Evolutionary conservation across 2,329 filamentous ascomycete genomes (phyloP), one percentile per base, ranked within the genome.

Genomic region (Daldinia eschscholtzii): DNA sequence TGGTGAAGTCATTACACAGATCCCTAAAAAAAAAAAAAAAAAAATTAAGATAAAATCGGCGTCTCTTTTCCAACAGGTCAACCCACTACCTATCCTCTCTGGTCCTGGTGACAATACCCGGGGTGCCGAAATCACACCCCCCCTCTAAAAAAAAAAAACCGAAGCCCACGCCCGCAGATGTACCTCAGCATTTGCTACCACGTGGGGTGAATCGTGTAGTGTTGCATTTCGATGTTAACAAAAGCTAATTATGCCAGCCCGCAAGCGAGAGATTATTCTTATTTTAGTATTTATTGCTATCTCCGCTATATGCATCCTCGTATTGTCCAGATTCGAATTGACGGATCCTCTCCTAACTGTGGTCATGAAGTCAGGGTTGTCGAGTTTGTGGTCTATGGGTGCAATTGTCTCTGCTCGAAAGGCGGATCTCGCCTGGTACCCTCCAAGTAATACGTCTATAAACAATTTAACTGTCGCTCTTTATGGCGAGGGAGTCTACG

Each of bases 391-490:
- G 18, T 46, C 39, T 20, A 44, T 33, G 10, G 20, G 13, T 6
- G 18, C 41, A 26, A 23, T 46, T 6, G 42, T 33, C 6, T 46
- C 50, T 42, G 48, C 59, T 35, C 66, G 48, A 37, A n/a, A 61
- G 3, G 67, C 81, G 0, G 84, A 87, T 70, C 73, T 86, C 12
- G 75, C 76, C 55, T 92, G 90, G 90, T 80, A 90, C 77, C 76
- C 88, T 12, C 90, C 90, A 0, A 80, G 82, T 15, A 75, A 82
- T 20, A 85, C 83, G 4, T 76, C 80, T 52, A 83, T 93, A 72
- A 93, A 93, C 75, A 84, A 90, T 73, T 80, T 94, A 3, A 81
- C 81, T 0, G 78, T 81, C 4, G 89, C 87, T 0, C 77, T 93
- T 57, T 83, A 85, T 64, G 84, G 85, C 6, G 81, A 84, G 1